These are phyloP conservation scores for Mimosa pudica DNA, from an alignment of 306 rosid genomes.

Conservation along the genomic window DNA sequence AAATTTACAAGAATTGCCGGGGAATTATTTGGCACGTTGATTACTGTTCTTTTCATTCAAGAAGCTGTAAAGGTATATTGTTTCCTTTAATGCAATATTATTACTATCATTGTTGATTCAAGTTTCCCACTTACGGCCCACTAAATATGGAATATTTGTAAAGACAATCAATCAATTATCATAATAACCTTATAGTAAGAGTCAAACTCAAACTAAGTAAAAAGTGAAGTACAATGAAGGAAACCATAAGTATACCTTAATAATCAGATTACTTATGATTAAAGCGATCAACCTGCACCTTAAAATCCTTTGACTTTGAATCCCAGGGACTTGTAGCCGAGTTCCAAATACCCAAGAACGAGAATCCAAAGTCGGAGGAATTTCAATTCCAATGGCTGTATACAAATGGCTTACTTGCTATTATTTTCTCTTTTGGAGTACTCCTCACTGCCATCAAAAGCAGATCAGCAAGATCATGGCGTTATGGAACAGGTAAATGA, in stretches of 20 bases:
- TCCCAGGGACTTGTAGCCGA: conserved; percentile 8
- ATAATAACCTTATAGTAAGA: not conserved
- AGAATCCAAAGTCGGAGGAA: conserved; percentile 3
- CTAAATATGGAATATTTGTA: not conserved
- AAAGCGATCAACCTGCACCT: no score
- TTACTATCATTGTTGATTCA: not conserved
- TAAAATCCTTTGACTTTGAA: not conserved
- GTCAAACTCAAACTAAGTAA: not conserved
- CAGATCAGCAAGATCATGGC: conserved; percentile 18
- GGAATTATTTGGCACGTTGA: conserved; percentile 17
- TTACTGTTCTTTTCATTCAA: conserved; percentile 17
- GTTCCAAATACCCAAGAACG: conserved; percentile 5
- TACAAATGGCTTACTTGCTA: conserved; percentile 9
- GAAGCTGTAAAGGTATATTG: conserved; percentile 17
- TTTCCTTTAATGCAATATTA: not conserved
- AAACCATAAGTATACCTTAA: not conserved
- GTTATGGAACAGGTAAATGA: conserved; percentile 21
- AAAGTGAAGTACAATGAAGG: not conserved
- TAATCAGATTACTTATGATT: not conserved
- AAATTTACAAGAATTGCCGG: conserved; percentile 22
- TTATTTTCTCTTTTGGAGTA: conserved; percentile 19
- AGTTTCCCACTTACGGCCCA: not conserved
- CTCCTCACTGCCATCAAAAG: conserved; percentile 5
- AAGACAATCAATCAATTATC: not conserved
- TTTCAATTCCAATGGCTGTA: conserved; percentile 18